Evolutionary conservation across 495 filamentous ascomycete species (phyloP).

Genomic region (Talaromyces nanjingensis): DNA sequence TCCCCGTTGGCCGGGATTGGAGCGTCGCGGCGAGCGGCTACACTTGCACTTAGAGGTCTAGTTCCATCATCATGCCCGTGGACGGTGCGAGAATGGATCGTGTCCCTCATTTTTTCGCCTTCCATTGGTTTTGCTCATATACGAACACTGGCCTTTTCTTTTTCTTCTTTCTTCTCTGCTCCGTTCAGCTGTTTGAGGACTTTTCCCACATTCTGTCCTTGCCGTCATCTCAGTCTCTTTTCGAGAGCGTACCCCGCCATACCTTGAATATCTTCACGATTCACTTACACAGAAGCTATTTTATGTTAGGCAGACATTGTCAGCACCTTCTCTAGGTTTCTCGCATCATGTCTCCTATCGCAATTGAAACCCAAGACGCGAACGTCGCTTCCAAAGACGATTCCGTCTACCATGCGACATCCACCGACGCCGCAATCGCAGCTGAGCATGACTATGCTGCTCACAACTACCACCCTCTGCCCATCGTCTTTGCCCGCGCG

Average conservation of each 20-base stretch:
- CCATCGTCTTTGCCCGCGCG: constrained; percentile 80
- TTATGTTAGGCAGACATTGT: not conserved
- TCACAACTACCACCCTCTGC: constrained; percentile 98
- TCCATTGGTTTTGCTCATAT: not conserved
- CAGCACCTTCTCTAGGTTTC: not conserved
- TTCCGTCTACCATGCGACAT: constrained; percentile 67
- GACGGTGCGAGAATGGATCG: constrained; percentile 3
- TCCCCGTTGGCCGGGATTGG: not conserved
- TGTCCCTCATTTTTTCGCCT: constrained; percentile 6
- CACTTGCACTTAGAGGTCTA: constrained; percentile 67
- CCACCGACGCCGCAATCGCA: constrained; percentile 71
- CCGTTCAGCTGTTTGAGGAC: constrained; percentile 6
- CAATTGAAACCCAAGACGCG: constrained; percentile 20
- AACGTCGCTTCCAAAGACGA: constrained; percentile 29
- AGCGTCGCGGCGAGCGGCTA: constrained; percentile 20
- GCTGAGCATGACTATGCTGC: constrained; percentile 81
- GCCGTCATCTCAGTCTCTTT: constrained; percentile 11
- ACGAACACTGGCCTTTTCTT: not conserved
- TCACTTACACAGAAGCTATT: not conserved
- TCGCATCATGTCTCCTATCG: constrained; percentile 35
- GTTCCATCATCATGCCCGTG: constrained; percentile 14
- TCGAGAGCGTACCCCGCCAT: not conserved
- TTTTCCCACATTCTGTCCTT: constrained; percentile 11
- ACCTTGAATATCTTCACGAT: constrained; percentile 8
- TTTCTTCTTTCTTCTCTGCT: constrained; percentile 15